Conservation (phyloP, 192 early-diverging fungal genomes). For the Gonapodya prolifera region DNA sequence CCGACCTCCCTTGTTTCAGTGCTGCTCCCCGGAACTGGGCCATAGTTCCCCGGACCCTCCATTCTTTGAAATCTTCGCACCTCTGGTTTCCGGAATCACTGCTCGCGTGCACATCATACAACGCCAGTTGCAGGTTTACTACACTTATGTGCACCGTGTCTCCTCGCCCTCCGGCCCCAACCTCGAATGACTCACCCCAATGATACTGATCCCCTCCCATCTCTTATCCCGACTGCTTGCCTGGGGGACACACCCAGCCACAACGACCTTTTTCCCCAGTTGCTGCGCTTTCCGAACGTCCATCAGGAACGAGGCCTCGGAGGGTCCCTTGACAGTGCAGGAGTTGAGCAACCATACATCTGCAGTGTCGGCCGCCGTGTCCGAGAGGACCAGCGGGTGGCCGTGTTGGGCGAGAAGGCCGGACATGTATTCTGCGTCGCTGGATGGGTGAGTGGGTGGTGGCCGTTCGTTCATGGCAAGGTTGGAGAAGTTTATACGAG, state of each 20-base stretch:
- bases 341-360: constrained; percentile 50
- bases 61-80: too few species aligned
- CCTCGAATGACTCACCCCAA: constrained; percentile 25
- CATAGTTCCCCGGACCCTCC: too few species aligned
- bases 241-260: constrained; percentile 48
- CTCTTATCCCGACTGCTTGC: constrained; percentile 17
- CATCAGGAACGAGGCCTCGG: constrained; percentile 38
- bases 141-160: too few species aligned
- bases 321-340: constrained; percentile 46
- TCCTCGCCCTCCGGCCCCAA: neutral
- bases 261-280: constrained; percentile 35
- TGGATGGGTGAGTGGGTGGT: neutral
- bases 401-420: constrained; percentile 33
- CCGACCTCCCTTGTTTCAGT: too few species aligned
- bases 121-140: too few species aligned
- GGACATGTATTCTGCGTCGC: constrained; percentile 41
- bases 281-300: constrained; percentile 30
- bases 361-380: constrained; percentile 17
- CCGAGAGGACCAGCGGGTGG: constrained; percentile 31
- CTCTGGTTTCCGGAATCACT: neutral
- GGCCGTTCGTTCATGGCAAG: too few species aligned
- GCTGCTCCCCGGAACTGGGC: too few species aligned
- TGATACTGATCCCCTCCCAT: constrained; percentile 30
- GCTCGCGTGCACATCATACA: too few species aligned
- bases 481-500: neutral